Conservation (phyloP, 2,329 filamentous ascomycete genomes). For the Aureobasidium sp. region DNA sequence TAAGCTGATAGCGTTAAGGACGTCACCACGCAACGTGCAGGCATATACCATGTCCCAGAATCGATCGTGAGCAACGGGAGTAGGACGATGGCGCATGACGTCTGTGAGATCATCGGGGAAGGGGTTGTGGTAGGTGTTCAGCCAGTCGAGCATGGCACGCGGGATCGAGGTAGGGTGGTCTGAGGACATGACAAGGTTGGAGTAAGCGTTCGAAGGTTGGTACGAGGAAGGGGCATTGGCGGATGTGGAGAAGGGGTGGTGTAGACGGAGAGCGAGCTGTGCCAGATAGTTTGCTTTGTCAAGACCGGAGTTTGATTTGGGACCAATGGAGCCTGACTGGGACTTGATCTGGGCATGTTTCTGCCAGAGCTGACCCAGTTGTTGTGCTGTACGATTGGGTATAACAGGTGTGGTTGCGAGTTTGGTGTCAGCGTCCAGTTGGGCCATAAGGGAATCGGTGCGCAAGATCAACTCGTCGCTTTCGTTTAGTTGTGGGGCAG, state of each 20-base stretch:
- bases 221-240: slow-evolving; percentile 21
- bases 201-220: slow-evolving; percentile 13
- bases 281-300: slow-evolving; percentile 75
- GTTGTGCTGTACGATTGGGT: slow-evolving; percentile 21
- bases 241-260: slow-evolving; percentile 52
- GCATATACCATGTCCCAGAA: slow-evolving; percentile 84
- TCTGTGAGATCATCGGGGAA: slow-evolving; percentile 59
- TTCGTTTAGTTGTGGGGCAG: slow-evolving; percentile 55
- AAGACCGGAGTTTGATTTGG: slow-evolving; percentile 47
- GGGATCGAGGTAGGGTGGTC: slow-evolving; percentile 48
- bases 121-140: slow-evolving; percentile 64
- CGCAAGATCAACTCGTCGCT: slow-evolving; percentile 61
- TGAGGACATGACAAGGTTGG: slow-evolving; percentile 6
- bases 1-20: slow-evolving; percentile 56
- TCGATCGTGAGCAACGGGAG: slow-evolving; percentile 63
- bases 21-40: slow-evolving; percentile 64
- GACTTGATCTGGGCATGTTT: slow-evolving; percentile 19
- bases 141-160: slow-evolving; percentile 74
- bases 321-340: slow-evolving; percentile 25
- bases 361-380: slow-evolving; percentile 22
- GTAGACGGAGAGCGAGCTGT: slow-evolving; percentile 66
- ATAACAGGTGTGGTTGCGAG: slow-evolving; percentile 24
- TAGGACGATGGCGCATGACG: slow-evolving; percentile 56
- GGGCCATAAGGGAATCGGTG: slow-evolving; percentile 60
- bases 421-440: slow-evolving; percentile 26